Evolutionary conservation across 1,284 basidiomycete species (phyloP).

Genomic region (Tilletiaria anomala): DNA sequence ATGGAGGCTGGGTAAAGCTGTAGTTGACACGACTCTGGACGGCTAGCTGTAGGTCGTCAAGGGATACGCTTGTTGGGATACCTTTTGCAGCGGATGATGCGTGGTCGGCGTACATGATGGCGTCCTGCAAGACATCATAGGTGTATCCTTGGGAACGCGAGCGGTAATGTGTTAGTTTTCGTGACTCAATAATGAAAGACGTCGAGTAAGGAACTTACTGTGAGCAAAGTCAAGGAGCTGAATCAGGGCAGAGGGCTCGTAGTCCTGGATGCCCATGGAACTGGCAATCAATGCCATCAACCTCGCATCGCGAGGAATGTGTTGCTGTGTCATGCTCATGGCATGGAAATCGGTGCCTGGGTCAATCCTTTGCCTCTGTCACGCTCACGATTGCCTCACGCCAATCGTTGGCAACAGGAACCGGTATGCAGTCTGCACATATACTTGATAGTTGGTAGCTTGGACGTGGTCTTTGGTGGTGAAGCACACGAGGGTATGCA

Average conservation of each 20-base stretch:
- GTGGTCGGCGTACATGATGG: slow-evolving; percentile 84
- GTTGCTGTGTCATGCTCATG: too few species aligned
- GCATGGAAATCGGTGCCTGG: too few species aligned
- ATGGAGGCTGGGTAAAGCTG: slow-evolving; percentile 81
- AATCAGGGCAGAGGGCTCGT: slow-evolving; percentile 81
- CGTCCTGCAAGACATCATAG: slow-evolving; percentile 74
- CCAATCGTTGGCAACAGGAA: too few species aligned
- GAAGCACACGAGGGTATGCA: too few species aligned
- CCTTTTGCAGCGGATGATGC: slow-evolving; percentile 42
- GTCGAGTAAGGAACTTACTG: slow-evolving; percentile 11
- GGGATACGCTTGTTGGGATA: slow-evolving; percentile 45
- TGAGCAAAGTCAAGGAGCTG: slow-evolving; percentile 92
- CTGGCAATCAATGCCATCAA: slow-evolving; percentile 83
- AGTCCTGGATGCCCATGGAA: slow-evolving; percentile 83
- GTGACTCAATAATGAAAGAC: too few species aligned
- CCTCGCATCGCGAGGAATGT: slow-evolving; percentile 73
- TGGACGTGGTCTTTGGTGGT: too few species aligned
- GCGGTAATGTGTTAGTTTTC: not conserved
- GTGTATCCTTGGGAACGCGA: slow-evolving; percentile 53
- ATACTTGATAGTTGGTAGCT: too few species aligned
- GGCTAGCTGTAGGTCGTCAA: slow-evolving; percentile 79
- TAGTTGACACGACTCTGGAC: slow-evolving; percentile 86
- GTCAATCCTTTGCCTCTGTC: too few species aligned
- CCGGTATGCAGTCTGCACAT: too few species aligned
- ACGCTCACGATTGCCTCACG: too few species aligned